Evolutionary conservation across 2,329 filamentous ascomycete genomes (phyloP).

Genomic region (Blastomyces emzantsi): DNA sequence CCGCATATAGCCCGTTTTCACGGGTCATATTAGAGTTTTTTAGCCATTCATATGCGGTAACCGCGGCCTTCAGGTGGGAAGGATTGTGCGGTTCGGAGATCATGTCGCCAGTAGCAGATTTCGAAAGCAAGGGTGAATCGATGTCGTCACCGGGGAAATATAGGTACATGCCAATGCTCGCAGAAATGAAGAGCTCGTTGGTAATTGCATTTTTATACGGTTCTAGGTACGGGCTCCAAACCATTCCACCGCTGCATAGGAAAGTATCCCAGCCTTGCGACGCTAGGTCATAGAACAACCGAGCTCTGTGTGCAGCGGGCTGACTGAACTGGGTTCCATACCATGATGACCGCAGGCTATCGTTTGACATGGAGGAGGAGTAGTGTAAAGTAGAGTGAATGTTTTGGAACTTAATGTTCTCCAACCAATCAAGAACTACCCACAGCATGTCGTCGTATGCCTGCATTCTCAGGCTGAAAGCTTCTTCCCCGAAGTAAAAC

Average conservation of each 20-base stretch:
- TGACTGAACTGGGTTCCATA: conserved; percentile 67
- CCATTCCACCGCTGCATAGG: conserved; percentile 80
- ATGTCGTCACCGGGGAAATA: conserved; percentile 76
- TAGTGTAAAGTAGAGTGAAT: conserved; percentile 60
- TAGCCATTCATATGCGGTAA: conserved; percentile 75
- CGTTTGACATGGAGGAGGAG: conserved; percentile 19
- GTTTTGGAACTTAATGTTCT: conserved; percentile 66
- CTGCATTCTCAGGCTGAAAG: conserved; percentile 62
- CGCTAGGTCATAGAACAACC: conserved; percentile 77
- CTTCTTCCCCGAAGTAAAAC: conserved; percentile 82
- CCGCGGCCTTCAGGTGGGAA: conserved; percentile 61
- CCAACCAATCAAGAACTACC: conserved; percentile 88
- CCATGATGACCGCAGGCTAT: conserved; percentile 43
- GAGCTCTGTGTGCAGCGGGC: conserved; percentile 71
- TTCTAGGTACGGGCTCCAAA: conserved; percentile 69
- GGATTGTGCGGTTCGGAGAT: conserved; percentile 45
- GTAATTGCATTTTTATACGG: conserved; percentile 98
- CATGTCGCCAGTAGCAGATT: conserved; percentile 19
- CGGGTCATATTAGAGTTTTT: conserved; percentile 73
- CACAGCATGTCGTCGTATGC: conserved; percentile 93
- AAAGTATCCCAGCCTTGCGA: conserved; percentile 69
- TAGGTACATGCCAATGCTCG: conserved; percentile 80
- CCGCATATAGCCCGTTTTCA: conserved; percentile 59
- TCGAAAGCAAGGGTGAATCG: conserved; percentile 46
- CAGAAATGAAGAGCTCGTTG: conserved; percentile 80